Base-by-base conservation (phyloP, 2,329 filamentous ascomycete genomes). In the Pseudofabraea citricarpa region DNA sequence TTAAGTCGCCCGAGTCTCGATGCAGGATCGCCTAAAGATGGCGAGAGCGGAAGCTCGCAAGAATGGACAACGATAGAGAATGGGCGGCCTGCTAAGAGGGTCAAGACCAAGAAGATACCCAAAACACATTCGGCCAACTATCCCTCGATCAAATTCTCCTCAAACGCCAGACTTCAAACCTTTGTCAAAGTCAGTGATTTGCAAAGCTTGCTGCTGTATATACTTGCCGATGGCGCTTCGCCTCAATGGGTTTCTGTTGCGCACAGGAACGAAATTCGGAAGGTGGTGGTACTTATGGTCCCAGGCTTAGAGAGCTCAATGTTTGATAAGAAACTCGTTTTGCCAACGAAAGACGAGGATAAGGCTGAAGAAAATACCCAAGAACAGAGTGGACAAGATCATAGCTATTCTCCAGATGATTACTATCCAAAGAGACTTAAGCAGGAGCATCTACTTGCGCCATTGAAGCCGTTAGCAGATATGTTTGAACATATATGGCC, bases 401-500 rank as follows among this genome's bases (percentile, higher is more conserved):
- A 51, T 49, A 43, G 50, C n/a, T 69, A 68, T 2, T 71, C 71
- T 2, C 75, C 76, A 1, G 79, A 83, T 53, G 73, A 79, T 54
- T 82, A 77, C 59, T 77, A 79, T 55, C 81, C 79, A 1, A 72
- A 71, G 15, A 56, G 65, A 15, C 66, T 85, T 20, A 66, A 69
- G 27, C 67, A 67, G 44, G 73, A 77, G 2, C 63, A 65, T 19
- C 62, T 84, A 18, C 71, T 80, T 1, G 61, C 69, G 16, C 69
- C 73, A 9, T 56, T 89, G 27, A 71, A 79, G 58, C 80, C 83
- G 1, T 78, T 96, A 46, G 81, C 85, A 31, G 79, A 87, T 46
- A 87, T 96, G 61, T 97, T 98, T 53, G 73, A 82, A 7, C 85
- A 93, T 56, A 69, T 96, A 29, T 96, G 93, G 90, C 91, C 90